A percentile compares a stretch with the other conserved stretches of the same genome.
Conservation (phyloP, 169 alveolate genomes). For the Plasmodium fragile region DNA sequence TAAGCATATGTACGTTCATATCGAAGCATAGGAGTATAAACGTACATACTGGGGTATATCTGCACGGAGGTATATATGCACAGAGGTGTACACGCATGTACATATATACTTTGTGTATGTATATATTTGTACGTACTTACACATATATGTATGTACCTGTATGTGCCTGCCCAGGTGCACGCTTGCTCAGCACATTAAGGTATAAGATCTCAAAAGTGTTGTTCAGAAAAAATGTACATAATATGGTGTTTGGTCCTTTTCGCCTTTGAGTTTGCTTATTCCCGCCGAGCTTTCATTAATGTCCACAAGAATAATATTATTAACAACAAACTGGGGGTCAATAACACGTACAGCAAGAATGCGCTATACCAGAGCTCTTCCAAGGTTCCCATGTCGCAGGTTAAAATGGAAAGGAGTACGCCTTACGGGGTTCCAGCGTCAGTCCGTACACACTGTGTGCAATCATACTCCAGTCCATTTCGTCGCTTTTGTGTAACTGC, state of each 20-base stretch:
- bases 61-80: background rate
- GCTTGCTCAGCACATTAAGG: constrained; percentile 8
- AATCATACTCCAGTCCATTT: background rate
- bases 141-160: background rate
- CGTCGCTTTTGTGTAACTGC: background rate
- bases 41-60: background rate
- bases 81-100: background rate
- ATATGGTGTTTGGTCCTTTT: constrained; percentile 26
- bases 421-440: background rate
- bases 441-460: background rate
- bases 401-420: constrained; percentile 8
- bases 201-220: constrained; percentile 8
- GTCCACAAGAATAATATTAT: constrained; percentile 68
- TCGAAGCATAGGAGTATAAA: background rate
- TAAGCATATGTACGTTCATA: background rate
- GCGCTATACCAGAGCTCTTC: constrained; percentile 53
- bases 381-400: constrained; percentile 67
- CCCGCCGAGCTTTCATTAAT: constrained; percentile 73
- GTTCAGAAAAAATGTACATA: constrained; percentile 31
- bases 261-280: constrained; percentile 26
- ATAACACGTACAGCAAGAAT: constrained; percentile 40
- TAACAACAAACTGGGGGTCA: constrained; percentile 45
- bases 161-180: background rate
- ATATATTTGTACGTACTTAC: background rate
- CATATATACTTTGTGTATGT: background rate